Base-by-base conservation (phyloP, 768 basidiomycete species). In the Lentinula detonsa region DNA sequence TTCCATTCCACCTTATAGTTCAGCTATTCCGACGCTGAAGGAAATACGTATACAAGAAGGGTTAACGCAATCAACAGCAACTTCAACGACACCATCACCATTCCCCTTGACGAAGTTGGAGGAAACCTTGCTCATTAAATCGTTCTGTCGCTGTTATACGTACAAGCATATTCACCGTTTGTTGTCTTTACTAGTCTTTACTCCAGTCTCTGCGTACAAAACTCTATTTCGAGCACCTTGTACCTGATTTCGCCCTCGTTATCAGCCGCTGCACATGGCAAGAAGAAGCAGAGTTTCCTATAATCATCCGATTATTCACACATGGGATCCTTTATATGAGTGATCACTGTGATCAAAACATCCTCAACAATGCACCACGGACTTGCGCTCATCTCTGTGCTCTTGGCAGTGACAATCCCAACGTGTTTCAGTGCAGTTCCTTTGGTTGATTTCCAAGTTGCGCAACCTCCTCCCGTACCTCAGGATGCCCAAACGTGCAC, bases 401-500 rank as follows among this genome's bases (percentile, higher is more conserved):
- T 56, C 15, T 31, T 56, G 15, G 28, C 21, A 28, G 13, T 56
- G 40, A 39, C 18, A 11, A 54, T 54, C 37, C 43, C 55, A 13
- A 40, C 55, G 23, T 56, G 55, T 45, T 15, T 60, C 13, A 31
- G 37, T 35, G 31, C 59, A 37, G 10, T 52, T 74, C 76, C 85
- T 74, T 71, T 91, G 3, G 74, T 76, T 62, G 75, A 75, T 68
- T 91, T 91, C 68, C 90, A 91, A 69, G 87, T 91, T 58, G 77
- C 85, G 11, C 84, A 91, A 64, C 88, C 90, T 5, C 87, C 86
- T 11, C 81, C 85, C 2, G 75, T 91, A 18, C 88, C 90, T 9
- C 70, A 73, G 49, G 73, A 81, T 66, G 79, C 77, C 13, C 79
- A 84, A 64, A 77, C 84, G 66, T 91, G 90, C 66, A 89, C 87